phyloP scores from a whole-genome alignment of 2,329 filamentous ascomycete genomes.

The Colletotrichum lentis region DNA sequence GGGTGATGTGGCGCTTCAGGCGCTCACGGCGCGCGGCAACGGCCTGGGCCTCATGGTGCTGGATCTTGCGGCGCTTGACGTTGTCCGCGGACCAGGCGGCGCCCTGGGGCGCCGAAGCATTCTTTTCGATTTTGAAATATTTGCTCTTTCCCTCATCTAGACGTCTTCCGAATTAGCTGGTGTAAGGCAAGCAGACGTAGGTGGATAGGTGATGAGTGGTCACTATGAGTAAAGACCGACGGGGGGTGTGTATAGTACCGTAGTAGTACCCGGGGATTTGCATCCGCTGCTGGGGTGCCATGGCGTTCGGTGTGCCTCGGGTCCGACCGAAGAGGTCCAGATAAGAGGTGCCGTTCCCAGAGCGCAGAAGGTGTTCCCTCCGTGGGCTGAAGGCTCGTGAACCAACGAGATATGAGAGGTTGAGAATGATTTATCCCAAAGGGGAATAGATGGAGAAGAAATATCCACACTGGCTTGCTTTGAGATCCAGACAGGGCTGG shows the following conservation, averaged over 20 bases:
- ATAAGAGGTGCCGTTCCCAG: not conserved
- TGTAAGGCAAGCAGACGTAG: not conserved
- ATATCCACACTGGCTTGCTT: slow-evolving; percentile 2
- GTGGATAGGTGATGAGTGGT: not conserved
- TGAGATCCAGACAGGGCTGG: slow-evolving; percentile 19
- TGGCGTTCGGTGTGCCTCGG: slow-evolving; percentile 16
- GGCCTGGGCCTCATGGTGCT: slow-evolving; percentile 50
- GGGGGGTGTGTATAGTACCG: slow-evolving; percentile 45
- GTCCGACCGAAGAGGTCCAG: slow-evolving; percentile 7
- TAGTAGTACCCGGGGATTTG: slow-evolving; percentile 65
- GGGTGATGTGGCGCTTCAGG: slow-evolving; percentile 51
- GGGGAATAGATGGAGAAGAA: not conserved
- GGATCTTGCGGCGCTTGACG: slow-evolving; percentile 63
- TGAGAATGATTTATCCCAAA: not conserved
- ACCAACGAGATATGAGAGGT: not conserved
- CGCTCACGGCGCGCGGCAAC: slow-evolving; percentile 44
- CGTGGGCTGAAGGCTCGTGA: not conserved
- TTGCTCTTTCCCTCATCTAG: slow-evolving; percentile 66
- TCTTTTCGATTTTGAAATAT: slow-evolving; percentile 73
- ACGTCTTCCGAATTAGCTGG: not conserved
- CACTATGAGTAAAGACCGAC: not conserved
- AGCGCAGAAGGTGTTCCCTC: not conserved
- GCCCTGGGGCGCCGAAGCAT: slow-evolving; percentile 59
- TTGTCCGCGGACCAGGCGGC: slow-evolving; percentile 65
- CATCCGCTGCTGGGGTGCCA: slow-evolving; percentile 37